Conservation (phyloP, 495 filamentous ascomycete genomes). For the Penicillium macrosclerotiorum region DNA sequence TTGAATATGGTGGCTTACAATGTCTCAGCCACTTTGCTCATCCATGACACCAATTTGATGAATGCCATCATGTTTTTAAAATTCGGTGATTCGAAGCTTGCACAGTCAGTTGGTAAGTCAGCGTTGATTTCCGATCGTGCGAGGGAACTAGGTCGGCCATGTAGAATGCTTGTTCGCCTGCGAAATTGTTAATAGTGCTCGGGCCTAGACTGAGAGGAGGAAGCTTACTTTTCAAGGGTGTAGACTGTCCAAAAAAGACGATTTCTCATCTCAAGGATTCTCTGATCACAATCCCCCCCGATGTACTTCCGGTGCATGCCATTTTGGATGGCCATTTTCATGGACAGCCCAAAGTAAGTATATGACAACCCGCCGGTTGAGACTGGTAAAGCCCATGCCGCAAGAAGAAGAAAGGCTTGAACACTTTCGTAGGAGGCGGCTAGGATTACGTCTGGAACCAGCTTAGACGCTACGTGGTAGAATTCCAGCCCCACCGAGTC, state of each 20-base stretch:
- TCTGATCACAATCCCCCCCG: constrained; percentile 32
- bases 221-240: constrained; percentile 41
- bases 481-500: constrained; percentile 48
- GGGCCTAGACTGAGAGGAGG: neutral
- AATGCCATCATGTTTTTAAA: constrained; percentile 41
- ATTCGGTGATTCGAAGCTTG: constrained; percentile 31
- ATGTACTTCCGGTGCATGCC: constrained; percentile 49
- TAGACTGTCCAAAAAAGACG: constrained; percentile 49
- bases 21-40: constrained; percentile 39
- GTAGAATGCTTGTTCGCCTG: constrained; percentile 38
- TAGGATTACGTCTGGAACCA: constrained; percentile 49
- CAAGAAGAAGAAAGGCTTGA: constrained; percentile 47
- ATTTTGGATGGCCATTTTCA: constrained; percentile 51
- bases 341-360: constrained; percentile 45
- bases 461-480: constrained; percentile 43
- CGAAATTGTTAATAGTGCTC: neutral
- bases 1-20: too few relatives aligned
- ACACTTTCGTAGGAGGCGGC: constrained; percentile 47
- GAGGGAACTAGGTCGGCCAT: constrained; percentile 43
- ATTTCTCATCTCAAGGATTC: constrained; percentile 42
- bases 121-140: constrained; percentile 42
- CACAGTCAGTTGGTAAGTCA: constrained; percentile 36
- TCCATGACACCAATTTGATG: constrained; percentile 39
- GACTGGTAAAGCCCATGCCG: constrained; percentile 42
- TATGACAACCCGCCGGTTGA: constrained; percentile 47